These are phyloP conservation scores for Globisporangium barbulae DNA, from an alignment of 352 stramenopile genomes.

Conservation along the genomic window DNA sequence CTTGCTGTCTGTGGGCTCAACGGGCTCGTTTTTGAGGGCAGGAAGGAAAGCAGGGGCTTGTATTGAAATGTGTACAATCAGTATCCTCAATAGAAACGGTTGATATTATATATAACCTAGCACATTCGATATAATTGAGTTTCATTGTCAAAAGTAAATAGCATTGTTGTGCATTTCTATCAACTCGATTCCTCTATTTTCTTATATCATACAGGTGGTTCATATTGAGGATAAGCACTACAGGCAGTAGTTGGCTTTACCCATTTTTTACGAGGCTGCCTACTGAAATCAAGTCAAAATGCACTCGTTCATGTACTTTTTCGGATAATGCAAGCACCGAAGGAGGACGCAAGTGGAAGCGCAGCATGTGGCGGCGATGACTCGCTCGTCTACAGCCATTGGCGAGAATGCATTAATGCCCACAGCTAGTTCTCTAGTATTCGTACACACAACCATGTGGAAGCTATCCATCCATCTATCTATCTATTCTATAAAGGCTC, in stretches of 20 bases:
- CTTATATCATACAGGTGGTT: not conserved
- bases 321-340: not conserved
- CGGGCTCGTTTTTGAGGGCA: constrained; percentile 3
- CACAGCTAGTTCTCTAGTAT: too few relatives aligned
- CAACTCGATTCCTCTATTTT: not conserved
- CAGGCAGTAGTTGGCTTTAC: too few relatives aligned
- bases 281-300: not conserved
- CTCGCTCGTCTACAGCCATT: too few relatives aligned
- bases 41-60: not conserved
- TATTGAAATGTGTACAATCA: not conserved
- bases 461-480: not conserved
- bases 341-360: not conserved
- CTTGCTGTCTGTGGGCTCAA: not conserved
- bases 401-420: too few relatives aligned
- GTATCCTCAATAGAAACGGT: not conserved
- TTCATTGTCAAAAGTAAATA: not conserved
- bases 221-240: not conserved
- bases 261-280: not conserved
- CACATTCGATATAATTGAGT: not conserved
- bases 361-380: not conserved
- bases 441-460: too few relatives aligned
- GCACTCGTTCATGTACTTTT: not conserved
- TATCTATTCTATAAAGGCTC: too few relatives aligned
- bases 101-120: not conserved
- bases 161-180: not conserved